Percentiles rank a stretch among this genome's conserved stretches.
Evolutionary conservation across 768 basidiomycete genomes (phyloP).

Genomic region (Galerina sulciceps): DNA sequence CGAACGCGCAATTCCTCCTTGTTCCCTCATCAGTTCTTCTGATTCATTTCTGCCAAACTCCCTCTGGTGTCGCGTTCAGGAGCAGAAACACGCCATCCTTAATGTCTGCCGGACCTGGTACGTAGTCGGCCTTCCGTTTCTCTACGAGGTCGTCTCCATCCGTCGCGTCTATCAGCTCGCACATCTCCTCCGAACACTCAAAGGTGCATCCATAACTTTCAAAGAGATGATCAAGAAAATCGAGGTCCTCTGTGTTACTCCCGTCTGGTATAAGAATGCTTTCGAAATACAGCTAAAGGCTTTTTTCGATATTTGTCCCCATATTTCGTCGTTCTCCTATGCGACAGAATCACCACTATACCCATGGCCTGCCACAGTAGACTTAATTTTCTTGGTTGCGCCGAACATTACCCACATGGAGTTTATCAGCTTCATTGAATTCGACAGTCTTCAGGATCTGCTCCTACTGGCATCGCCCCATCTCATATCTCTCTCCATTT

Average conservation of each 20-base stretch:
- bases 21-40: conserved; percentile 21
- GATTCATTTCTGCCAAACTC: conserved; percentile 18
- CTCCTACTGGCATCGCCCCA: background rate
- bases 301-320: background rate
- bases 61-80: conserved; percentile 24
- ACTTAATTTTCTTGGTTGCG: background rate
- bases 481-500: conserved; percentile 6
- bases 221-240: background rate
- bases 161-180: conserved; percentile 25
- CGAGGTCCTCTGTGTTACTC: background rate
- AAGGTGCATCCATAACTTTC: background rate
- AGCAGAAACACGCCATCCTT: conserved; percentile 22
- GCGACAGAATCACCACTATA: background rate
- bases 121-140: conserved; percentile 20
- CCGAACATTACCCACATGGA: background rate
- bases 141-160: conserved; percentile 31
- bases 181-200: conserved; percentile 21
- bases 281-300: background rate
- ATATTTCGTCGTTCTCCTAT: conserved; percentile 2
- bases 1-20: conserved; percentile 24
- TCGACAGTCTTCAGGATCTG: background rate
- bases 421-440: background rate
- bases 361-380: background rate
- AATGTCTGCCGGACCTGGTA: conserved; percentile 32
- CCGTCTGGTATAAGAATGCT: background rate